A percentile compares a stretch with the other conserved stretches of the same genome.
These are phyloP conservation scores for Gamarada debralockiae DNA, from an alignment of 495 filamentous ascomycete genomes.

Conservation along the genomic window DNA sequence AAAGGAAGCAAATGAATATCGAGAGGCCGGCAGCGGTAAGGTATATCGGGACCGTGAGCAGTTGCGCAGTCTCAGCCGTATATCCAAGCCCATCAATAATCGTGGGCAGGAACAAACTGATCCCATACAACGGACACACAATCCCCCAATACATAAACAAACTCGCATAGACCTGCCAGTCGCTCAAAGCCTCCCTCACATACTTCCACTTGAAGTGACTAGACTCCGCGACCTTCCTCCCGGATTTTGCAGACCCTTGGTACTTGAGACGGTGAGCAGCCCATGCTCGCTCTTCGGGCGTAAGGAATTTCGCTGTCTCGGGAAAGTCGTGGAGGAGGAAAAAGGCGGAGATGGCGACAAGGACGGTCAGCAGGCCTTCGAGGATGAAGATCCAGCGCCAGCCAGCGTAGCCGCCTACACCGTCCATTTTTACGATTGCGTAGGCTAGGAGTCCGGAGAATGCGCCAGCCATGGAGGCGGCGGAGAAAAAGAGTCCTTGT, in stretches of 20 bases:
- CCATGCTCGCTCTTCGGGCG: slow-evolving; percentile 65
- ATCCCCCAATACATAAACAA: slow-evolving; percentile 53
- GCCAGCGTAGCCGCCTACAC: slow-evolving; percentile 29
- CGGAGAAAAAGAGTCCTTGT: slow-evolving; percentile 41
- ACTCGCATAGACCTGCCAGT: slow-evolving; percentile 62
- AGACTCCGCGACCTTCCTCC: slow-evolving; percentile 47
- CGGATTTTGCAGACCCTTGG: slow-evolving; percentile 13
- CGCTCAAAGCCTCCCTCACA: slow-evolving; percentile 55
- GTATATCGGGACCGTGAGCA: slow-evolving; percentile 63
- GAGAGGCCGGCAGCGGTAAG: slow-evolving; percentile 58
- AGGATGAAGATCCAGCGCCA: slow-evolving; percentile 30
- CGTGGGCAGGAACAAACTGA: slow-evolving; percentile 67
- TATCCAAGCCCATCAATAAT: slow-evolving; percentile 56
- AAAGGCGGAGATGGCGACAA: slow-evolving; percentile 55
- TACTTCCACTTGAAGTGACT: slow-evolving; percentile 59
- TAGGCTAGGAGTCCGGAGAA: slow-evolving; percentile 48
- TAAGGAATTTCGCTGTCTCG: slow-evolving; percentile 58
- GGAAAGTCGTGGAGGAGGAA: slow-evolving; percentile 64
- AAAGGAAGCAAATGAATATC: slow-evolving; percentile 51
- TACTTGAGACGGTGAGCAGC: slow-evolving; percentile 54
- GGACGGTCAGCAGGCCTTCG: slow-evolving; percentile 32
- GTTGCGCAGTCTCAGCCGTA: slow-evolving; percentile 58
- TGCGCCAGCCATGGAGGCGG: slow-evolving; percentile 29
- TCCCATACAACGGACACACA: slow-evolving; percentile 67
- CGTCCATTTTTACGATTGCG: slow-evolving; percentile 37